These are phyloP conservation scores for Jamesozyma spencerorum DNA, from an alignment of 805 yeast species.

Conservation along the genomic window DNA sequence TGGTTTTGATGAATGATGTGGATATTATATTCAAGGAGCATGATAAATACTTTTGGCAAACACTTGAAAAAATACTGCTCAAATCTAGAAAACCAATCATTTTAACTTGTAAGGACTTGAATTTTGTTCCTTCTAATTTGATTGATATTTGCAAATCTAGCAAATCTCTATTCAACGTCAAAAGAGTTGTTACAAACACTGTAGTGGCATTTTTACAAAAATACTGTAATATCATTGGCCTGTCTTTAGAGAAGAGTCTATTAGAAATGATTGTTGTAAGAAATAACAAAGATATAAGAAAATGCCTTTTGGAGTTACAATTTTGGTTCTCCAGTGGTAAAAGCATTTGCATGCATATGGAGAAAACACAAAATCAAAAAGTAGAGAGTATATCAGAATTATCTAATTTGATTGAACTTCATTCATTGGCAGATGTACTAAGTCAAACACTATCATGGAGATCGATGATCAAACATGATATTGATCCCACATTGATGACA, in stretches of 20 bases:
- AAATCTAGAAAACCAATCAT: slow-evolving; percentile 62
- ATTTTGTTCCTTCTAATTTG: slow-evolving; percentile 40
- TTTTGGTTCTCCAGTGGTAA: slow-evolving; percentile 12
- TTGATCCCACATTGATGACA: slow-evolving; percentile 18
- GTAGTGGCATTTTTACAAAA: slow-evolving; percentile 31
- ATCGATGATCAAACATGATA: slow-evolving; percentile 17
- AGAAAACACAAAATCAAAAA: neutral
- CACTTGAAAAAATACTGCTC: slow-evolving; percentile 50
- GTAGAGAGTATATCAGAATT: slow-evolving; percentile 1
- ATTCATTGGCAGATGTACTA: slow-evolving; percentile 17
- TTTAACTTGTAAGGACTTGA: slow-evolving; percentile 48
- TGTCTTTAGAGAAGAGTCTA: slow-evolving; percentile 26
- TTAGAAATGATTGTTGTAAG: slow-evolving; percentile 25
- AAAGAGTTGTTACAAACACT: slow-evolving; percentile 13
- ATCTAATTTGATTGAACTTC: slow-evolving; percentile 11
- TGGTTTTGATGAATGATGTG: slow-evolving; percentile 77
- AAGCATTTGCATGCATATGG: neutral
- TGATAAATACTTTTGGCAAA: slow-evolving; percentile 76
- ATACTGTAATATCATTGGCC: slow-evolving; percentile 25
- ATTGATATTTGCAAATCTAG: slow-evolving; percentile 38
- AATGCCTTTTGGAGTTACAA: slow-evolving; percentile 39
- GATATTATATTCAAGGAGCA: slow-evolving; percentile 66
- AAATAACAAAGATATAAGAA: slow-evolving; percentile 37
- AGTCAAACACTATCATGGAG: slow-evolving; percentile 7
- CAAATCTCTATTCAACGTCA: slow-evolving; percentile 31